Evolutionary conservation across 257 asterid genomes (phyloP).

Genomic region (Scutellaria baicalensis): DNA sequence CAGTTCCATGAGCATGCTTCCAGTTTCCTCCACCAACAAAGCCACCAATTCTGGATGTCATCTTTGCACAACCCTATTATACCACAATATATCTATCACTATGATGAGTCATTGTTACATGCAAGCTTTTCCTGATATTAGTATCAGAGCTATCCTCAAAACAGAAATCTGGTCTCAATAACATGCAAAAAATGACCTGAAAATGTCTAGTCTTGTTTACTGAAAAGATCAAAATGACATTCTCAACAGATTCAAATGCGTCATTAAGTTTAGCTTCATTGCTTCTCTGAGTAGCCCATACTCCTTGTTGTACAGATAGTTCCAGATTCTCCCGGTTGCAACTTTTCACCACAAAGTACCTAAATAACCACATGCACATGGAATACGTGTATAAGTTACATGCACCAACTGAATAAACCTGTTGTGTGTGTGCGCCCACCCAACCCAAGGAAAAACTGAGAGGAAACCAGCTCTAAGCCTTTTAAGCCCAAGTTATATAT

Average conservation of each 20-base stretch:
- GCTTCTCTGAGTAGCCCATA: slow-evolving; percentile 99
- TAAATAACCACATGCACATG: slow-evolving; percentile 36
- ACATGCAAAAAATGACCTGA: slow-evolving; percentile 52
- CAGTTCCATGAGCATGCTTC: slow-evolving; percentile 97
- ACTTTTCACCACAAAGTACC: slow-evolving; percentile 98
- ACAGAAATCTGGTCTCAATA: neutral
- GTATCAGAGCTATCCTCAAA: slow-evolving; percentile 4
- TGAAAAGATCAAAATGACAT: slow-evolving; percentile 89
- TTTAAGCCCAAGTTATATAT: neutral
- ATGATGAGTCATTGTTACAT: neutral
- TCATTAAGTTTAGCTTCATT: slow-evolving; percentile 96
- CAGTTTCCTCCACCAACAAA: slow-evolving; percentile 87
- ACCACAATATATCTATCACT: slow-evolving; percentile 21
- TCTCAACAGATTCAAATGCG: slow-evolving; percentile 92
- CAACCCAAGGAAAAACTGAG: too few relatives aligned
- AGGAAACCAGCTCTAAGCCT: too few relatives aligned
- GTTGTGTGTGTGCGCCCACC: neutral
- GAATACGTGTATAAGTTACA: slow-evolving; percentile 23
- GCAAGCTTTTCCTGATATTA: too few relatives aligned
- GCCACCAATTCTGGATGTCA: slow-evolving; percentile 88
- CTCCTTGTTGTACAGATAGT: slow-evolving; percentile 97
- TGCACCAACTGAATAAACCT: slow-evolving; percentile 3
- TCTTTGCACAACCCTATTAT: slow-evolving; percentile 93
- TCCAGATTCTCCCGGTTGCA: slow-evolving; percentile 98
- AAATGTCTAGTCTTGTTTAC: slow-evolving; percentile 91